Evolutionary conservation across 192 early-diverging fungal species (phyloP).

Genomic region (Backusella luteola): DNA sequence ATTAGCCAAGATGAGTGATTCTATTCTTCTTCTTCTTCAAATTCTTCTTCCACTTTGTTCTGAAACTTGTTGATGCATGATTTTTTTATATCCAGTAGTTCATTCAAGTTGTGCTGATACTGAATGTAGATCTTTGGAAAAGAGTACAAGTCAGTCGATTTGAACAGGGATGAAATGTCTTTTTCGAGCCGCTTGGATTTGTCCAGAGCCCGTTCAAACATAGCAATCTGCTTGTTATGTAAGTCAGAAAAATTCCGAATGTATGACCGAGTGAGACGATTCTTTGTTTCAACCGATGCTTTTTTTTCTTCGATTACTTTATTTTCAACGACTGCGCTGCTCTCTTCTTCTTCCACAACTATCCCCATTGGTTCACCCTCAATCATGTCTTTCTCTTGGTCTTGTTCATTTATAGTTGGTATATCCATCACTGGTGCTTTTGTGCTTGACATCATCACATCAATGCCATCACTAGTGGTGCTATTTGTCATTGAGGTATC

Average conservation of each 20-base stretch:
- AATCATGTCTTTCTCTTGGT: not conserved
- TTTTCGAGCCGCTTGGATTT: constrained; percentile 1
- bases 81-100: constrained; percentile 21
- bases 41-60: constrained; percentile 17
- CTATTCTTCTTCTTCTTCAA: not conserved
- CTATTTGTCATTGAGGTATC: not conserved
- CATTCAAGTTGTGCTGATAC: constrained; percentile 25
- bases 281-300: not conserved
- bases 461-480: not conserved
- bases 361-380: not conserved
- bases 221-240: constrained; percentile 22
- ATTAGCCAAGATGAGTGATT: not conserved
- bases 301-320: constrained; percentile 4
- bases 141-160: not conserved
- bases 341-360: not conserved
- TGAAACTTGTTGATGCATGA: constrained; percentile 17
- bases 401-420: not conserved
- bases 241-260: constrained; percentile 16
- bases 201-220: constrained; percentile 15
- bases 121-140: constrained; percentile 9
- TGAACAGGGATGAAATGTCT: not conserved
- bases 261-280: not conserved
- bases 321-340: not conserved
- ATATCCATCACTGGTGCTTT: not conserved
- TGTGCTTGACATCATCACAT: not conserved